phyloP scores from a whole-genome alignment of 2,329 filamentous ascomycete genomes.

The Trichoderma pleuroti region DNA sequence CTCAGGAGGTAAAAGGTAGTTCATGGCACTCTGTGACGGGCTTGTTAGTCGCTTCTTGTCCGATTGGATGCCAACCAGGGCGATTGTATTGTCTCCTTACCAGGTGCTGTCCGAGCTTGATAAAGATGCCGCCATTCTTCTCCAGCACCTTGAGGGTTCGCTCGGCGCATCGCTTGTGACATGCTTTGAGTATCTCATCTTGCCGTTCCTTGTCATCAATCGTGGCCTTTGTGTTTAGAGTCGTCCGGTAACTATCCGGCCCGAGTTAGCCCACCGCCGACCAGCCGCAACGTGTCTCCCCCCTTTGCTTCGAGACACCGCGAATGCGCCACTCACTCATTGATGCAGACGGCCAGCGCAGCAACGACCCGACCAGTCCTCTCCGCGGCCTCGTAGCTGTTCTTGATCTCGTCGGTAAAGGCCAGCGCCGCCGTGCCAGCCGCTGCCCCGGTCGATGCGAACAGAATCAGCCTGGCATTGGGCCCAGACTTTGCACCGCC shows the following conservation, averaged over 20 bases:
- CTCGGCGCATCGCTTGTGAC: slow-evolving; percentile 88
- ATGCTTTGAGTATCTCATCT: slow-evolving; percentile 68
- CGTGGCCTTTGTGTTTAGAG: slow-evolving; percentile 67
- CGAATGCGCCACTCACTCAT: slow-evolving; percentile 70
- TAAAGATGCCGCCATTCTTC: slow-evolving; percentile 97
- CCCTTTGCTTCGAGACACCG: background rate
- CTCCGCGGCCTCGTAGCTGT: slow-evolving; percentile 70
- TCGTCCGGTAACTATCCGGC: slow-evolving; percentile 71
- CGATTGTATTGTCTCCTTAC: slow-evolving; percentile 37
- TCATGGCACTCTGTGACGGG: slow-evolving; percentile 71
- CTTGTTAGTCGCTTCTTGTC: slow-evolving; percentile 26
- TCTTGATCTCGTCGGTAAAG: slow-evolving; percentile 68
- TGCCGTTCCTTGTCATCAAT: slow-evolving; percentile 61
- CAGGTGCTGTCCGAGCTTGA: slow-evolving; percentile 94
- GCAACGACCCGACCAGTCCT: slow-evolving; percentile 74
- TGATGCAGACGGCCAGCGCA: slow-evolving; percentile 76
- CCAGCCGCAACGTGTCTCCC: background rate
- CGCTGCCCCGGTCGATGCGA: slow-evolving; percentile 50
- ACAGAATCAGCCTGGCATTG: slow-evolving; percentile 37
- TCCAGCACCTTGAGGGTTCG: slow-evolving; percentile 84
- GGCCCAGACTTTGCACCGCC: slow-evolving; percentile 26
- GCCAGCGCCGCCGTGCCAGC: slow-evolving; percentile 48
- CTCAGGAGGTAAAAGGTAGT: slow-evolving; percentile 84
- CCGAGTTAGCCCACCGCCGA: background rate
- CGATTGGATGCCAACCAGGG: background rate